These are phyloP conservation scores for Crassisporium funariophilum DNA, from an alignment of 768 basidiomycete species.

Conservation along the genomic window DNA sequence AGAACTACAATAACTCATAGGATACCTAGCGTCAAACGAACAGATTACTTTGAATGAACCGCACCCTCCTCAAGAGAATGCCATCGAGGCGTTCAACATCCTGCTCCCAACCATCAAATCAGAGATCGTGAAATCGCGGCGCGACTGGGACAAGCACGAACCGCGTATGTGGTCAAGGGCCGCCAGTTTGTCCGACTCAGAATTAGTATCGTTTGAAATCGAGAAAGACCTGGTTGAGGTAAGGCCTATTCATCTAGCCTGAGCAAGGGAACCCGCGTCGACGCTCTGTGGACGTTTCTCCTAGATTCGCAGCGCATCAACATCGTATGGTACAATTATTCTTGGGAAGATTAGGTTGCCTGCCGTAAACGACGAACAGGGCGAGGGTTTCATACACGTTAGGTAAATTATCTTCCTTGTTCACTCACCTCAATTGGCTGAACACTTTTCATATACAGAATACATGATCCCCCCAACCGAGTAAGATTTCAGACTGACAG, in stretches of 20 bases:
- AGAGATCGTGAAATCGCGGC: constrained; percentile 68
- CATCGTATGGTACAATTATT: constrained; percentile 70
- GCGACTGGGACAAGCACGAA: constrained; percentile 72
- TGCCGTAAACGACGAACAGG: constrained; percentile 60
- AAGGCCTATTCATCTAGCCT: too few relatives aligned
- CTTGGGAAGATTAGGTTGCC: constrained; percentile 78
- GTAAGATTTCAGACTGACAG: constrained; percentile 37
- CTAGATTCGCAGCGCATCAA: constrained; percentile 54
- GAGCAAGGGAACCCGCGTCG: too few relatives aligned
- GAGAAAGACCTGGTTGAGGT: constrained; percentile 46
- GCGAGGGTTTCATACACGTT: constrained; percentile 71
- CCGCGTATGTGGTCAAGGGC: constrained; percentile 74
- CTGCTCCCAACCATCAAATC: constrained; percentile 58
- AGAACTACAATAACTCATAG: not conserved
- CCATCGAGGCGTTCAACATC: constrained; percentile 64
- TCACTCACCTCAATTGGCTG: not conserved
- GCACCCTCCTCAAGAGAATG: constrained; percentile 60
- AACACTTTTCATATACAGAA: constrained; percentile 45
- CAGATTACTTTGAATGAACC: constrained; percentile 56
- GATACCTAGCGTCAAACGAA: constrained; percentile 54
- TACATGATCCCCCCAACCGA: constrained; percentile 75
- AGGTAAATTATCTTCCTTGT: constrained; percentile 41
- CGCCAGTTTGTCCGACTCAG: constrained; percentile 46
- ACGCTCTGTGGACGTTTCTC: constrained; percentile 20
- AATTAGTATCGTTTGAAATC: constrained; percentile 55